Base-by-base conservation (phyloP, 768 basidiomycete genomes). In the Chiua virens region DNA sequence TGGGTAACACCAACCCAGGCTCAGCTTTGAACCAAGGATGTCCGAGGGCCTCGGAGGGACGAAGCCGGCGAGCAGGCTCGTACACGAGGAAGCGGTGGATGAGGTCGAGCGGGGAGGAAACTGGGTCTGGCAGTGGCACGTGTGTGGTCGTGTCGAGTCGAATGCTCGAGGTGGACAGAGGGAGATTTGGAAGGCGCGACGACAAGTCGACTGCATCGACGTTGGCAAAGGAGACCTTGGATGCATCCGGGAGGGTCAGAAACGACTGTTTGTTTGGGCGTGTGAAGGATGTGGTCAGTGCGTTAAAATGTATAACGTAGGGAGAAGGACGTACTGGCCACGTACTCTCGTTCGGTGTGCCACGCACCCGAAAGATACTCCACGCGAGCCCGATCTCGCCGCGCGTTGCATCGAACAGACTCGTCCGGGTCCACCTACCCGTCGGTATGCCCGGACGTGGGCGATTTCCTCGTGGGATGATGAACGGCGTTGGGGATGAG, bases 321-420 rank as follows among this genome's bases (percentile, higher is more conserved):
- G 21, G 35, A 39, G 37, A 25, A 34, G 41, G 30, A 78, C 87
- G 52, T 62, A 93, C 95, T 11, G 91, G 92, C 94, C 94, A 98
- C 5, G 66, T 83, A 5, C 79, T 69, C 2, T 69, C 61, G 2
- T 75, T 82, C 0, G 95, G 94, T 2, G 91, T 91, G 0, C 95
- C 94, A 3, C 83, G 73, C 1, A 85, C 70, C 60, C 82, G 81
- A 75, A 96, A 98, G 46, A 98, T 92, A 68, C 91, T 95, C 82
- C 88, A 94, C 0, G 85, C 85, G 7, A 95, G 78, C 1, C 89
- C 90, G 43, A 98, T 82, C 54, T 93, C 90, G 5, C 94, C 91
- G 22, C 82, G 75, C 4, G 74, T 74, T 3, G 78, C 82, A 49
- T 92, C 80, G 61, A 95, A 97, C 2, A 97, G 74, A 3, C 85